Percentiles rank a stretch among this genome's conserved stretches.
phyloP scores from a whole-genome alignment of 2,329 filamentous ascomycete species.

The Pseudocercospora fijiensis region DNA sequence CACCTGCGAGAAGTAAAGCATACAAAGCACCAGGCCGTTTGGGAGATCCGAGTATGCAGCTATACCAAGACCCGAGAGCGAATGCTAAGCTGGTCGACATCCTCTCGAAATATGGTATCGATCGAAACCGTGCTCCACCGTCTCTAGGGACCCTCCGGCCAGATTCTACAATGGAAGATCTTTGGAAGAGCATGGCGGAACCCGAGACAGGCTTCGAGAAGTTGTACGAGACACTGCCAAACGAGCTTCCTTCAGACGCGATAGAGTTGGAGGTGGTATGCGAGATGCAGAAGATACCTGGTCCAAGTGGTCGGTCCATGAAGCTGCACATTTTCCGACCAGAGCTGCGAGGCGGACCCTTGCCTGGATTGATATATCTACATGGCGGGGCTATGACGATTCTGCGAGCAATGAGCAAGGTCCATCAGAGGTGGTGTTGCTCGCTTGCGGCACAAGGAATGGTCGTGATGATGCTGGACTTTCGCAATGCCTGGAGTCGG shows the following conservation, averaged over 20 bases:
- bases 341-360: background rate
- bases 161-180: constrained; percentile 3
- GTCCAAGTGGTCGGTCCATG: background rate
- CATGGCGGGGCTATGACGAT: constrained; percentile 34
- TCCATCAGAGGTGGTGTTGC: constrained; percentile 21
- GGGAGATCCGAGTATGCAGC: constrained; percentile 1
- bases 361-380: constrained; percentile 31
- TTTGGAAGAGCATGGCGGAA: constrained; percentile 4
- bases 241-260: background rate
- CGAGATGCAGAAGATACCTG: background rate
- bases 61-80: constrained; percentile 2
- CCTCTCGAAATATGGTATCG: constrained; percentile 1
- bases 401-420: constrained; percentile 15
- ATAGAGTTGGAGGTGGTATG: background rate
- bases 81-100: background rate
- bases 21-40: constrained; percentile 1
- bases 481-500: constrained; percentile 32
- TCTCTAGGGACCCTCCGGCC: background rate
- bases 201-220: background rate
- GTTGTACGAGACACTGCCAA: constrained; percentile 3
- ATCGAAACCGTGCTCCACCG: background rate
- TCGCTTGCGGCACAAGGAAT: constrained; percentile 27
- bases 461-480: constrained; percentile 31
- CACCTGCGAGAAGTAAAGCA: background rate
- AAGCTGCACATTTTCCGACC: background rate